phyloP scores from a whole-genome alignment of 2,329 filamentous ascomycete species.

The Colletotrichum camelliae region DNA sequence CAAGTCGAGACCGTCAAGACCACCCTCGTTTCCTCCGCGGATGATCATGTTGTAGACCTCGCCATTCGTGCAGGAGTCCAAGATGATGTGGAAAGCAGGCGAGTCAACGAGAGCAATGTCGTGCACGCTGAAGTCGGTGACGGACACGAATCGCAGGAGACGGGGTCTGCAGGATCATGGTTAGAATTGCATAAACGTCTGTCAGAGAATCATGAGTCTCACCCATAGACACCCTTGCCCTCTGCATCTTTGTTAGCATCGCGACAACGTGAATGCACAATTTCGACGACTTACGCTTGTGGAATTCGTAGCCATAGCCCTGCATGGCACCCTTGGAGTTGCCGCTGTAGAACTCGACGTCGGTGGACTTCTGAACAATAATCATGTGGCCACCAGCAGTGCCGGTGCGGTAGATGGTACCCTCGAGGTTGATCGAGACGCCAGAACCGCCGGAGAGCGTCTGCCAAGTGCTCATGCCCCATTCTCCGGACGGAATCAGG shows the following conservation, averaged over 20 bases:
- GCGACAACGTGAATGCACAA: background rate
- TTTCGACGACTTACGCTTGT: conserved; percentile 28
- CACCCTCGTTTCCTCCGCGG: conserved; percentile 53
- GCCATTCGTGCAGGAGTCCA: conserved; percentile 52
- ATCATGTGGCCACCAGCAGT: conserved; percentile 23
- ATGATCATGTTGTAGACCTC: conserved; percentile 62
- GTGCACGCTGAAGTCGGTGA: conserved; percentile 51
- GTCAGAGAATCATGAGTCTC: background rate
- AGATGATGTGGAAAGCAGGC: conserved; percentile 51
- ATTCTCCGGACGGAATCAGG: conserved; percentile 52
- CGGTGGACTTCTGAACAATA: conserved; percentile 29
- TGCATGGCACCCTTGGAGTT: conserved; percentile 51
- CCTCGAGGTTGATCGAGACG: conserved; percentile 55
- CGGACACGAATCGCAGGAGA: conserved; percentile 47
- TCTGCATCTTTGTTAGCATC: background rate
- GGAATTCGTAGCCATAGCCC: conserved; percentile 51
- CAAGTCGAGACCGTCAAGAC: conserved; percentile 62
- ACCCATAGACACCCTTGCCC: conserved; percentile 8
- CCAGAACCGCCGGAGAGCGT: conserved; percentile 46
- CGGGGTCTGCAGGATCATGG: conserved; percentile 35
- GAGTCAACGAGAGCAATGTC: conserved; percentile 53
- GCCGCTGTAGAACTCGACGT: conserved; percentile 51
- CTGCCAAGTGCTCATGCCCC: conserved; percentile 51
- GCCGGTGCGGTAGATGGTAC: conserved; percentile 29
- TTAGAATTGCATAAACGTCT: background rate